Evolutionary conservation across 192 early-diverging fungal genomes (phyloP), one percentile per base, ranked within the genome.

Genomic region (Coemansia sp.): DNA sequence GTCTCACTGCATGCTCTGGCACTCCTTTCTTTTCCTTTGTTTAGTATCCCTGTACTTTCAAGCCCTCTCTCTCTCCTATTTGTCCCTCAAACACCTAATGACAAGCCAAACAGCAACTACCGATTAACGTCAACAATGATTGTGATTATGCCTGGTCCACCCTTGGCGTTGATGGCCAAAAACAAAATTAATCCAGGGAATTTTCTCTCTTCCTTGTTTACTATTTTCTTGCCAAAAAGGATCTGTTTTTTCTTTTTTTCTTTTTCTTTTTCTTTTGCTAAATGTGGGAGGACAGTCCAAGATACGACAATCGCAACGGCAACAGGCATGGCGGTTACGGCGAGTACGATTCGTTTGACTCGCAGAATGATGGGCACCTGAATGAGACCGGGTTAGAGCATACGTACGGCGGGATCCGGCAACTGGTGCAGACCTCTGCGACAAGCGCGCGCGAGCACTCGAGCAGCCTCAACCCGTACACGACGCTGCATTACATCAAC

Each of bases 341-440:
- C 22, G 65, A 52, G 58, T 72, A 69, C 59, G 70, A 68, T 34
- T 79, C 76, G 55, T 69, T 69, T 19, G 69, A 72, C 41, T 69
- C 68, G 36, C 50, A 24, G 11, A 52, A 52, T 32, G 53, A 65
- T 9, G 7, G 46, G 15, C 59, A 42, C 15, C n/a, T 35, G 17
- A 35, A 26, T 21, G 61, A 22, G 6, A 3, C 50, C 4, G 50
- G 15, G 18, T 22, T 40, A 29, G 41, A 50, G 19, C 64, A 71
- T 36, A 80, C 76, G 3, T 80, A 80, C 39, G 71, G 68, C 11
- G 70, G 68, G 5, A 67, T 74, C 37, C 60, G 63, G 12, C 77
- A 80, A 56, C 53, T 74, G 62, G 77, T 70, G 58, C 77, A 80
- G 38, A 80, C 77, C 8, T 80, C 77, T 1, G 54, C 67, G 9